phyloP scores from a whole-genome alignment of 352 stramenopile species.

The Phytophthora pinifolia region DNA sequence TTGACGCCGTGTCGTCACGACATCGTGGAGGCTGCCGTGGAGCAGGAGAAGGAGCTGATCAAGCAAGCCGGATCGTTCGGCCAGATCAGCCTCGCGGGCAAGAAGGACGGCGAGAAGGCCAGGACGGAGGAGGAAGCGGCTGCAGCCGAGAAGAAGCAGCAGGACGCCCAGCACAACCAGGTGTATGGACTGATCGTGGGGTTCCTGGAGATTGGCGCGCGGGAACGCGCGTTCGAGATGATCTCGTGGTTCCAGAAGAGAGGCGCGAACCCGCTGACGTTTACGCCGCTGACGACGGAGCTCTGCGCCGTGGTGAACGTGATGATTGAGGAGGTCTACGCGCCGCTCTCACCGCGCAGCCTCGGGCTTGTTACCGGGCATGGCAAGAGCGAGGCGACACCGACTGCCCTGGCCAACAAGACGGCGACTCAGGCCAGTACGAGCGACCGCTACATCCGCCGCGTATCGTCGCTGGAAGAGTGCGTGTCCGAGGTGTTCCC shows the following conservation, averaged over 20 bases:
- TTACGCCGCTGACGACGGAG: constrained; percentile 60
- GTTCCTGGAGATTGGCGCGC: constrained; percentile 72
- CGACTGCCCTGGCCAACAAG: constrained; percentile 6
- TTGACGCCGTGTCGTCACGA: constrained; percentile 66
- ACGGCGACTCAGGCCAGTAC: constrained; percentile 7
- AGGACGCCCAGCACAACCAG: constrained; percentile 57
- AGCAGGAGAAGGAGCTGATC: constrained; percentile 55
- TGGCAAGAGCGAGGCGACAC: constrained; percentile 5
- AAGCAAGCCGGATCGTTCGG: constrained; percentile 61
- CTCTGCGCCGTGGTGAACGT: constrained; percentile 71
- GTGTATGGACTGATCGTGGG: constrained; percentile 83
- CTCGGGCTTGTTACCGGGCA: constrained; percentile 49
- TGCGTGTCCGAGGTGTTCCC: constrained; percentile 54
- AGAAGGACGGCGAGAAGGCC: constrained; percentile 46
- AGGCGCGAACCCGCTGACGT: constrained; percentile 66
- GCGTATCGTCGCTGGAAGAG: constrained; percentile 38
- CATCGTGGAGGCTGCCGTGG: constrained; percentile 46
- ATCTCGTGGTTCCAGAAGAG: constrained; percentile 75
- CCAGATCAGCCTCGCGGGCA: constrained; percentile 70
- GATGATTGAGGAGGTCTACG: constrained; percentile 58
- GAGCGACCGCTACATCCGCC: constrained; percentile 34
- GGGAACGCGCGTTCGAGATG: constrained; percentile 71
- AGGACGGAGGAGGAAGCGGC: constrained; percentile 28
- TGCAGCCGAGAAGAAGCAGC: constrained; percentile 23
- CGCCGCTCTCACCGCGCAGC: constrained; percentile 51